Base-by-base conservation (phyloP, 2,329 filamentous ascomycete species). In the Atkinsonella hypoxylon region DNA sequence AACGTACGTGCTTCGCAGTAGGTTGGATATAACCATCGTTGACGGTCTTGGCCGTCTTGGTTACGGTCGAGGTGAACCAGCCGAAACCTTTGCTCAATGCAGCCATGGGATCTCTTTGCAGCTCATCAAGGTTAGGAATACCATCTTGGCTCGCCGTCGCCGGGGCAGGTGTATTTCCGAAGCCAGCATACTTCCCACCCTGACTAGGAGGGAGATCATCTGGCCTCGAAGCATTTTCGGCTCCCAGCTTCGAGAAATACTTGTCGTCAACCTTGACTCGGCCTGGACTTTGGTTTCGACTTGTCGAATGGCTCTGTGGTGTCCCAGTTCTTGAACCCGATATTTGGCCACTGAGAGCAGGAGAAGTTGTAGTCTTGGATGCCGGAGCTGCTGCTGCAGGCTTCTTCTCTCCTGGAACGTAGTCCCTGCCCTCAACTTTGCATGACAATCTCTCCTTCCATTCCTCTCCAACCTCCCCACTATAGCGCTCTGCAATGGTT, bases 21-120 rank as follows among this genome's bases (percentile, higher is more conserved):
- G 93, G 93, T 69, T 95, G 89, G 49, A 98, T 88, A 70, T 89
- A 96, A 34, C 85, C 81, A 58, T 93, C 85, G 65, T 96, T 95
- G 22, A 96, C 85, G 15, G 81, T 87, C 74, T 95, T 94, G 38
- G 90, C 93, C 56, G 87, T 87, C 75, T 93, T 95, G 26, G 82
- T 83, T 41, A 97, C 89, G 12, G 88, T 89, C 34, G 81, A 85
- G 17, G 89, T 80, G 62, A 97, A 89, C 89, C 93, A 97, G 9
- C 91, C 91, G 61, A 97, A 94, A 0, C 91, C 87, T 69, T 95
- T 96, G 30, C 83, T 89, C 59, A 98, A 68, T 15, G 91, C 89
- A 1, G 81, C 90, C 55, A 97, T 75, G 0, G 93, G 90, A 64
- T 98, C 93, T 63, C 83, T 87, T 67, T 95, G 89, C 62, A 97